Percentiles rank a stretch among this genome's conserved stretches.
Conservation (phyloP, 2,329 filamentous ascomycete species). For the Thyridium curvatum region DNA sequence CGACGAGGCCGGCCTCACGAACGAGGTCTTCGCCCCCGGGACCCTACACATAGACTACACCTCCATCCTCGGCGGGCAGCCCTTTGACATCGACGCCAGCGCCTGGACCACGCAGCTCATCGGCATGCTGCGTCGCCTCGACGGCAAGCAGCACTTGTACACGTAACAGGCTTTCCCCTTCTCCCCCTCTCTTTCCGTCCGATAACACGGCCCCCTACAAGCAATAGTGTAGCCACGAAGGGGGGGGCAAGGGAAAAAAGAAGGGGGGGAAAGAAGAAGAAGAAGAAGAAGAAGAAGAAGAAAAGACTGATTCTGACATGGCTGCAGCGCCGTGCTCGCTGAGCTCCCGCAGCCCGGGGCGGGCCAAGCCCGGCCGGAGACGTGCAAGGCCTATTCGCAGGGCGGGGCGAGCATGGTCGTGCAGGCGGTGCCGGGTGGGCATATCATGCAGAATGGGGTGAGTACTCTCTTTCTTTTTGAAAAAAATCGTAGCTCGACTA, state of each 20-base stretch:
- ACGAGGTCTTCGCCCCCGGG: conserved; percentile 18
- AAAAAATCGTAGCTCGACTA: no score
- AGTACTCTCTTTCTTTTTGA: no score
- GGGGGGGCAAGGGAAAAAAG: no score
- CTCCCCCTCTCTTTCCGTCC: neutral
- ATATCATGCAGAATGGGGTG: conserved; percentile 21
- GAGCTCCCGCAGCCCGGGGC: conserved; percentile 15
- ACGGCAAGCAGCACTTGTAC: conserved; percentile 16
- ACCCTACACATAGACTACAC: conserved; percentile 20
- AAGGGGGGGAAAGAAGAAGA: no score
- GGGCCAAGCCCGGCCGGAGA: conserved; percentile 10
- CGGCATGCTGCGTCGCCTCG: conserved; percentile 10
- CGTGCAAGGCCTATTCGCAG: conserved; percentile 13
- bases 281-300: no score
- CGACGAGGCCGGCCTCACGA: conserved; percentile 11
- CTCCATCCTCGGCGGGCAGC: conserved; percentile 18
- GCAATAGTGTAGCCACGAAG: no score
- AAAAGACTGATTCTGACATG: no score
- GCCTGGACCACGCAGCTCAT: conserved; percentile 14
- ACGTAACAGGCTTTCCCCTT: conserved; percentile 6
- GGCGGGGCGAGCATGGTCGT: conserved; percentile 15
- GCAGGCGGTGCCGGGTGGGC: conserved; percentile 10
- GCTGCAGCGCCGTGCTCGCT: conserved; percentile 12
- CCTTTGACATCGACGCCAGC: conserved; percentile 8
- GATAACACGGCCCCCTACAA: no score